phyloP scores from a whole-genome alignment of 768 basidiomycete species.

The Tylopilus plumbeoviolaceoides region DNA sequence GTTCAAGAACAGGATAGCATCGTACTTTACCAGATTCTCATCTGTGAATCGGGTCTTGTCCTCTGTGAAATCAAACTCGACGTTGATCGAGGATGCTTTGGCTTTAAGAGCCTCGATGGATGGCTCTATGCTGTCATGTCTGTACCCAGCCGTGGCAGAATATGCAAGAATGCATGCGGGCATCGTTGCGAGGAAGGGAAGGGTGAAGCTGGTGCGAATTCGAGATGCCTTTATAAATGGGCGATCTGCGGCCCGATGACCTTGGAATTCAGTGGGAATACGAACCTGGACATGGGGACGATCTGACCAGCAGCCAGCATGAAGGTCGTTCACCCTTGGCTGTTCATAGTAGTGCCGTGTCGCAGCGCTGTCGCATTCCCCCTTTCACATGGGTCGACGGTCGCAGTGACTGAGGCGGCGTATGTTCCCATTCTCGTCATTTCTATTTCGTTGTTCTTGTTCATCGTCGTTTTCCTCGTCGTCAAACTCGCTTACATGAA shows the following conservation, averaged over 20 bases:
- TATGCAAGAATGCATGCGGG: conserved; percentile 51
- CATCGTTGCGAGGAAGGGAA: conserved; percentile 11
- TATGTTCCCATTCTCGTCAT: conserved; percentile 14
- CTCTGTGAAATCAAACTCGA: conserved; percentile 63
- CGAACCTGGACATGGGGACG: conserved; percentile 2
- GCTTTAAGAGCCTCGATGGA: conserved; percentile 55
- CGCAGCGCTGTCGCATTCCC: conserved; percentile 14
- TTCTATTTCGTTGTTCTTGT: conserved; percentile 13
- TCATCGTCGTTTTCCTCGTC: conserved; percentile 14
- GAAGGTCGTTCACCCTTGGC: conserved; percentile 1
- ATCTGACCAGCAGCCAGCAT: neutral
- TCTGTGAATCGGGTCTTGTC: conserved; percentile 55
- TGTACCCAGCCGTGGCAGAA: conserved; percentile 56
- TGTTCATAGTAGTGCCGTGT: neutral
- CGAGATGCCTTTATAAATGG: neutral
- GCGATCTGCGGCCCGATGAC: neutral
- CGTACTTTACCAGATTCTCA: conserved; percentile 49
- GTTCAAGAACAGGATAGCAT: conserved; percentile 64
- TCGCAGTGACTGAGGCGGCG: neutral
- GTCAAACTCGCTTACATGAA: conserved; percentile 29
- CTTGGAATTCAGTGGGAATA: conserved; percentile 21
- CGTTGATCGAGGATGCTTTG: conserved; percentile 42
- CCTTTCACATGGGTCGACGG: neutral
- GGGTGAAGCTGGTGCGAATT: neutral
- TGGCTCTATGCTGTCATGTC: conserved; percentile 75